These are phyloP conservation scores for Talinum fruticosum DNA, from an alignment of 148 eudicot genomes.

Conservation along the genomic window DNA sequence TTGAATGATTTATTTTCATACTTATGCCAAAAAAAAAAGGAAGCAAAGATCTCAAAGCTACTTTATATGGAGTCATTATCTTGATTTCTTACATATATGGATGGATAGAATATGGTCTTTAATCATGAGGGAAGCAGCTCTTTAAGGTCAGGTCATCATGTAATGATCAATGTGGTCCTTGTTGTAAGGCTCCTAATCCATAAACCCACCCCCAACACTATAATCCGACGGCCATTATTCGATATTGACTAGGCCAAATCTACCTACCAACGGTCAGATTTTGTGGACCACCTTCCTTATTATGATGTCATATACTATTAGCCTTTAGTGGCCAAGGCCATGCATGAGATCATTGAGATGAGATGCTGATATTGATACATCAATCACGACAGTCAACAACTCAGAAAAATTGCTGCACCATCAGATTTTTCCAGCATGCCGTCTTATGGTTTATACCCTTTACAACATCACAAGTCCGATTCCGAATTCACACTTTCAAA, in stretches of 20 bases:
- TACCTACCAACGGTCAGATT: conserved; percentile 3
- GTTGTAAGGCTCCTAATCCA: neutral
- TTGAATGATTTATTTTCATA: neutral
- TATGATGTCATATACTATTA: neutral
- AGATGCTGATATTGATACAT: neutral
- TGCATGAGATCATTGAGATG: neutral
- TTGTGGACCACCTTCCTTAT: neutral
- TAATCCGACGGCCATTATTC: neutral
- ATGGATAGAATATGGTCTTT: conserved; percentile 6
- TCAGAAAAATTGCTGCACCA: neutral
- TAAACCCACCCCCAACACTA: neutral
- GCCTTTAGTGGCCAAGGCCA: neutral
- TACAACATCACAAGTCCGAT: too few species aligned
- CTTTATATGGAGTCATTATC: neutral
- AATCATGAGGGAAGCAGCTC: neutral
- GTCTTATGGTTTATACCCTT: neutral
- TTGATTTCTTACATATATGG: neutral
- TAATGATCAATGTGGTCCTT: neutral
- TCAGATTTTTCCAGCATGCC: neutral
- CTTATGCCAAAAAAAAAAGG: neutral
- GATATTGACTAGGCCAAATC: neutral
- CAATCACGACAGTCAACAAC: neutral
- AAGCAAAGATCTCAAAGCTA: neutral
- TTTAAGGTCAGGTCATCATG: neutral
- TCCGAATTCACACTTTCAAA: too few species aligned